Evolutionary conservation across 2,329 filamentous ascomycete genomes (phyloP).

Genomic region (Huntiella decipiens): DNA sequence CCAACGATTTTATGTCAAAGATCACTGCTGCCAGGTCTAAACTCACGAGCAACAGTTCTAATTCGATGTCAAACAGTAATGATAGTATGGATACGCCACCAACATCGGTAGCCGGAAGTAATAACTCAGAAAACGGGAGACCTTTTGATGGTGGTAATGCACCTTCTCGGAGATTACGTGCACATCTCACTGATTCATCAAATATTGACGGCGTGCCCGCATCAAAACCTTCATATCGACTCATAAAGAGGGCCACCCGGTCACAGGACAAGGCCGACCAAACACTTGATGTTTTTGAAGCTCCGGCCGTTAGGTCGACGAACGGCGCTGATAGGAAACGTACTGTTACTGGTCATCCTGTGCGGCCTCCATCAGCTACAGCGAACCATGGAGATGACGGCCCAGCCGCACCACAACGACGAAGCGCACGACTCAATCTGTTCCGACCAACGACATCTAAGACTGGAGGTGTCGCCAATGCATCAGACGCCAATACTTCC

Average conservation of each 20-base stretch:
- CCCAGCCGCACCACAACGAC: slow-evolving; percentile 38
- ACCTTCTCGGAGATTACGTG: slow-evolving; percentile 33
- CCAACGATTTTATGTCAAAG: slow-evolving; percentile 33
- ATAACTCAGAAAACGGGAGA: slow-evolving; percentile 5
- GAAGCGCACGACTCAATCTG: slow-evolving; percentile 51
- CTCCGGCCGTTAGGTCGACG: slow-evolving; percentile 20
- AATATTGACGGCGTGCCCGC: slow-evolving; percentile 17
- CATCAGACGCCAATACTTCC: slow-evolving; percentile 16
- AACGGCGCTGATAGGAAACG: slow-evolving; percentile 55
- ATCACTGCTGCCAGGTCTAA: slow-evolving; percentile 32
- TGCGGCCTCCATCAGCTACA: slow-evolving; percentile 25
- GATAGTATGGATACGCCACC: slow-evolving; percentile 46
- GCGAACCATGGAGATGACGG: slow-evolving; percentile 36
- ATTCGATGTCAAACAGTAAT: slow-evolving; percentile 21
- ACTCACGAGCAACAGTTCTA: slow-evolving; percentile 14
- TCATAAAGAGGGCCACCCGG: slow-evolving; percentile 24
- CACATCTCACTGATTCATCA: slow-evolving; percentile 13
- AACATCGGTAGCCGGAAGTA: slow-evolving; percentile 5
- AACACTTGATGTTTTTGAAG: slow-evolving; percentile 21
- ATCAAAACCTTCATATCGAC: slow-evolving; percentile 42
- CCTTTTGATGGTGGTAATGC: slow-evolving; percentile 30
- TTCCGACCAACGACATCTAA: slow-evolving; percentile 52
- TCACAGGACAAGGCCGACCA: slow-evolving; percentile 21
- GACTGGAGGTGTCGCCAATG: slow-evolving; percentile 27
- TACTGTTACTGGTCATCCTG: slow-evolving; percentile 72